Evolutionary conservation across 2,329 filamentous ascomycete species (phyloP), one percentile per base, ranked within the genome.

Genomic region (Pseudogymnoascus destructans): DNA sequence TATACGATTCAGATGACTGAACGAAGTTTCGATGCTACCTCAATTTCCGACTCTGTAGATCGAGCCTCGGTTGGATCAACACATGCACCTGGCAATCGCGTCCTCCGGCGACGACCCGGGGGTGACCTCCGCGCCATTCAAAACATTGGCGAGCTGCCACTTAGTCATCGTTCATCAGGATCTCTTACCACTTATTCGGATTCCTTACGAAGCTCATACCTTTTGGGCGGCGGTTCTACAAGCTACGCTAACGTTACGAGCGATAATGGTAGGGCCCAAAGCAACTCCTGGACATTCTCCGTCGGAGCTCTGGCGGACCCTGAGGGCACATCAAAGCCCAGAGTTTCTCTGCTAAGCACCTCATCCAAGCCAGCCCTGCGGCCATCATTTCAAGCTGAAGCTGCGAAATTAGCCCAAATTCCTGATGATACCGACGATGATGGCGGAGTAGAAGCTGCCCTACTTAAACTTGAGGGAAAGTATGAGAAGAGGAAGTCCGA

Each of bases 401-500:
- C 95, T 1, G 84, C 91, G 60, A 88, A 88, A 65, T 80, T 98
- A 58, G 89, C 91, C 1, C 84, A 87, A 58, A 88, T 97, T 23
- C 89, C 92, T 0, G 91, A 96, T 67, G 89, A 95, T 35, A 69
- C 74, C 13, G 79, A 84, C 61, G 85, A 86, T 49, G 88, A 95
- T 67, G 89, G 89, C 5, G 92, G 92, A 10, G 84, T 97, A 23
- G 93, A 97, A 68, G 90, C 91, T n/a, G 89, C 93, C 0, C 71
- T 98, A 56, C 73, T 91, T 65, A 98, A 97, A 67, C 77, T 98
- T 0, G 93, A 98, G 73, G 93, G 93, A 8, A 92, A 82, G 64
- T 93, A 85, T 64, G 79, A 85, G 67, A 83, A 78, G 64, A 80
- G 70, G 36, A 64, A 63, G 13, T 68, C 68, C 19, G 63, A 69